Evolutionary conservation across 768 basidiomycete genomes (phyloP).

Genomic region (Tricholoma hemisulphureum): DNA sequence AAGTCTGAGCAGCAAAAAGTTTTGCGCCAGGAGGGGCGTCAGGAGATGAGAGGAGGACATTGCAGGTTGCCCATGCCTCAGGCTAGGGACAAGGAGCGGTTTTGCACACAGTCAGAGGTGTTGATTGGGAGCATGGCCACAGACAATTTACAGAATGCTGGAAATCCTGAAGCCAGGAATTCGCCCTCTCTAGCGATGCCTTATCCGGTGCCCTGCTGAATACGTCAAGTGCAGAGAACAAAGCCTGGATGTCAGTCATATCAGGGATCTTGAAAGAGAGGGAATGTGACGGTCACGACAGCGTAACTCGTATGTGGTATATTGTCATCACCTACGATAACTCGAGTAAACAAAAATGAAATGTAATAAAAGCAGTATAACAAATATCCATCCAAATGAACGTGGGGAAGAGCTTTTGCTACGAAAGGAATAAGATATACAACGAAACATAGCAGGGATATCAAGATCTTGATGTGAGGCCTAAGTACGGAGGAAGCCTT

Average conservation of each 20-base stretch:
- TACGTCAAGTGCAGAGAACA: slow-evolving; percentile 76
- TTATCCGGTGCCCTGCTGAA: slow-evolving; percentile 84
- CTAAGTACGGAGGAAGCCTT: slow-evolving; percentile 73
- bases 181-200: slow-evolving; percentile 78
- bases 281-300: slow-evolving; percentile 9
- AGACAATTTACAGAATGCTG: slow-evolving; percentile 96
- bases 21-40: slow-evolving; percentile 79
- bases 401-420: slow-evolving; percentile 54
- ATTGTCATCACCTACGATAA: slow-evolving; percentile 42
- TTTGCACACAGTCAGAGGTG: slow-evolving; percentile 66
- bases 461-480: slow-evolving; percentile 16
- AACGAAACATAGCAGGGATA: slow-evolving; percentile 33
- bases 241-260: slow-evolving; percentile 70
- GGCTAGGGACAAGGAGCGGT: slow-evolving; percentile 69
- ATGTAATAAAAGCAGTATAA: slow-evolving; percentile 45
- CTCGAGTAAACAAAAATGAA: slow-evolving; percentile 51
- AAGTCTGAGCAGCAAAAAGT: slow-evolving; percentile 95
- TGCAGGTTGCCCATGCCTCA: slow-evolving; percentile 96
- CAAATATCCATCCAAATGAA: slow-evolving; percentile 60
- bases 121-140: slow-evolving; percentile 58
- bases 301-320: slow-evolving; percentile 39
- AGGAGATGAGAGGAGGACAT: slow-evolving; percentile 79
- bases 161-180: slow-evolving; percentile 96
- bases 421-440: slow-evolving; percentile 42
- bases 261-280: slow-evolving; percentile 19